These are phyloP conservation scores for Clonostachys rosea DNA, from an alignment of 2,329 filamentous ascomycete species.

Conservation along the genomic window DNA sequence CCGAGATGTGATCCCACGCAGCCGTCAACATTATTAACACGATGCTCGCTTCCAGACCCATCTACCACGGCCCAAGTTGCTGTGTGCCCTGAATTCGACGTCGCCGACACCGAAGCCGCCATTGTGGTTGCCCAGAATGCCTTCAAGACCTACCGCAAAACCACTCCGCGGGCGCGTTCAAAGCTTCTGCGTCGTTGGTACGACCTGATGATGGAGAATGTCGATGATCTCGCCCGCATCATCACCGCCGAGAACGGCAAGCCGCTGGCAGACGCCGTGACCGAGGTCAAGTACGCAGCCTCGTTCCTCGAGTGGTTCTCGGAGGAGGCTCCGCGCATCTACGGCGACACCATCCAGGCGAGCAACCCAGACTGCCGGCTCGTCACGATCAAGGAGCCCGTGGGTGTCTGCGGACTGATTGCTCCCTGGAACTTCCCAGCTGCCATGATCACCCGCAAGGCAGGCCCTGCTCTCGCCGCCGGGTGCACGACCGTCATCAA, in stretches of 20 bases:
- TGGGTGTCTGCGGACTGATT: conserved; percentile 11
- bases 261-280: conserved; percentile 55
- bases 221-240: conserved; percentile 60
- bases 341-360: conserved; percentile 40
- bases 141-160: conserved; percentile 55
- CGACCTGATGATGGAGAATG: conserved; percentile 61
- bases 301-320: conserved; percentile 62
- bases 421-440: conserved; percentile 56
- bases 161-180: conserved; percentile 54
- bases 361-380: conserved; percentile 48
- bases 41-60: conserved; percentile 38
- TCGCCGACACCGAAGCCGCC: conserved; percentile 62
- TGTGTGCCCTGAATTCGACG: conserved; percentile 68
- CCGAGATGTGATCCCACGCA: background rate
- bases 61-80: conserved; percentile 64
- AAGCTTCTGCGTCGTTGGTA: conserved; percentile 61
- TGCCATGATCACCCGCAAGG: conserved; percentile 44
- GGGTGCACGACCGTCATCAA: conserved; percentile 71
- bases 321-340: conserved; percentile 56
- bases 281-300: conserved; percentile 53
- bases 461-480: conserved; percentile 54
- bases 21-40: conserved; percentile 24
- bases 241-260: conserved; percentile 73
- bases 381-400: conserved; percentile 6
- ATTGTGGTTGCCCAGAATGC: conserved; percentile 61